Base-by-base conservation (phyloP, 495 filamentous ascomycete species). In the Umbilicaria muhlenbergii region DNA sequence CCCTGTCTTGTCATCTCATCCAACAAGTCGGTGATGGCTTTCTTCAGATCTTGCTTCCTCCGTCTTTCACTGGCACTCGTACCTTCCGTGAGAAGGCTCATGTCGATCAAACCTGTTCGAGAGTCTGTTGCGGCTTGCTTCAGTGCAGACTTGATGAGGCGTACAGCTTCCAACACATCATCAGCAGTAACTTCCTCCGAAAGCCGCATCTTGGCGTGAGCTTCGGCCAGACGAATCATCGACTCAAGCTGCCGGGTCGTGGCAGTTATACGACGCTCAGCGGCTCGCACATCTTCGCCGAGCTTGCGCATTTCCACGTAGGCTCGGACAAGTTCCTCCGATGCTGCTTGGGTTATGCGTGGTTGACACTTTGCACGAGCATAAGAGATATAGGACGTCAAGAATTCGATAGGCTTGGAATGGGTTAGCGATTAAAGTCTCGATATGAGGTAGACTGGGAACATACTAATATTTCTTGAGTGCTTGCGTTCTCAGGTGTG, bases 291-390 rank as follows among this genome's bases (percentile, higher is more conserved):
- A 59, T 96, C 92, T 59, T 93, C 86, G 48, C 91, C 91, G 1
- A 96, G 73, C 54, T 86, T 86, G 47, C 91, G 87, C 84, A 98
- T 94, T 45, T 83, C 86, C 45, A 98, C 86, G 60, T 99, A 99
- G 6, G 86, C 69, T 36, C 80, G 69, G 14, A 87, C 78, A 17
- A 99, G 84, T 24, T 83, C 84, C 45, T 76, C 67, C 11, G 80
- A 80, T 4, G 91, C 92, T 31, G 75, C 77, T 2, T 75, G 68
- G 5, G 80, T 81, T 52, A 98, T 74, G 11, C 70, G 70, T 0
- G 91, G 91, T 50, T 95, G 85, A 50, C 86, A 70, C 56, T 88
- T 75, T 36, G 80, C 74, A 50, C 92, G 86, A 17, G 91, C 91
- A 60, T 98, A 96, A 43, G 91, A 95, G 65, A 98, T 95, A 68